Evolutionary conservation across 805 yeast species (phyloP), one percentile per base, ranked within the genome.

Genomic region (Zygotorulaspora florentina): DNA sequence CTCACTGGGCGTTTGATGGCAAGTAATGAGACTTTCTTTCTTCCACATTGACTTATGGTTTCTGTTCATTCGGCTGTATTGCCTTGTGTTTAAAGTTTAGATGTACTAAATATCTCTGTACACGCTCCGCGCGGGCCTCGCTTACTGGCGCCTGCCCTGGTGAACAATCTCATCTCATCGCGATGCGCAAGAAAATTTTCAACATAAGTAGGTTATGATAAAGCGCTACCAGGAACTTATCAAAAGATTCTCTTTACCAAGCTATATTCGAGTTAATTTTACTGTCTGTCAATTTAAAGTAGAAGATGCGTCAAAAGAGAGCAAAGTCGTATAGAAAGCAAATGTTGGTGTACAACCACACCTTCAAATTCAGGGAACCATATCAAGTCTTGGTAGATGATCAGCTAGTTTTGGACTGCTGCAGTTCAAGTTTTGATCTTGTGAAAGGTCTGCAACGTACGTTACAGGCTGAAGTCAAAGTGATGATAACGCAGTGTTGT

Each of bases 401-500:
- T 52, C 85, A 84, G 53, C 66, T 89, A 8, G 79, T 93, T 4
- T 65, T 79, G 28, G 81, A 77, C 35, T 80, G 88, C 35, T 78
- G 76, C 48, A 74, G 77, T 47, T 76, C 87, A 12, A 82, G 83
- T 45, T 87, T 78, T 64, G 89, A 91, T 64, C 67, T 93, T n/a
- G 73, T 71, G n/a, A 85, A 86, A 59, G 96, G 93, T 10, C 70
- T 93, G 27, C 72, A 79, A 46, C 72, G 93, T 51, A 87, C 96
- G 0, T 69, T 91, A 11, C 98, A 91, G 64, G 87, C 82, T 10
- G 90, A 86, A 56, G 79, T 82, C 26, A 93, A 91, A 59, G 86
- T 87, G 16, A 78, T 93, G 95, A 85, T 93, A 44, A 88, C 99
- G 2, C 98, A 93, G 65, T 93, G 99, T 63, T 86, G 96, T 57